phyloP scores from a whole-genome alignment of 352 stramenopile genomes.

The Globisporangium echinulatum region DNA sequence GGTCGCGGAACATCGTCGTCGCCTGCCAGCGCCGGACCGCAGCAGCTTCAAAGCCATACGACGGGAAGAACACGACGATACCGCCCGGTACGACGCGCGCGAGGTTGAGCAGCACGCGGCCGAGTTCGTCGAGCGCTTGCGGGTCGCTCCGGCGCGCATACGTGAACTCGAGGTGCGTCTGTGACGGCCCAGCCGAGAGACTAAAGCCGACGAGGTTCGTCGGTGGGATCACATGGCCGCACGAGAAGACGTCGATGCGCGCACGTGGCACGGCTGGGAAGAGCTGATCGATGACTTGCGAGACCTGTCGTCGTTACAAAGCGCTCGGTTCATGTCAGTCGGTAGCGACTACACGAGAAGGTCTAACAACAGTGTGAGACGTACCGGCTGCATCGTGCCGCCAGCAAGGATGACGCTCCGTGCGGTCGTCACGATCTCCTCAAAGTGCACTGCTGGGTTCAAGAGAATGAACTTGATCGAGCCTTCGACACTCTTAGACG shows the following conservation, averaged over 20 bases:
- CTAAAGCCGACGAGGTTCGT: slow-evolving; percentile 87
- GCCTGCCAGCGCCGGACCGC: slow-evolving; percentile 85
- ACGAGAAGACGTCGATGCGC: slow-evolving; percentile 94
- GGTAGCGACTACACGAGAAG: too few species aligned
- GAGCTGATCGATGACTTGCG: slow-evolving; percentile 92
- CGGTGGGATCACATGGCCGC: slow-evolving; percentile 96
- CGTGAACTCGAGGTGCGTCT: slow-evolving; percentile 93
- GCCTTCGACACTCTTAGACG: slow-evolving; percentile 38
- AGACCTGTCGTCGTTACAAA: slow-evolving; percentile 38
- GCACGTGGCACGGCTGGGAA: slow-evolving; percentile 75
- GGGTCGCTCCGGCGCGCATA: slow-evolving; percentile 70
- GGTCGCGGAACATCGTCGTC: slow-evolving; percentile 70
- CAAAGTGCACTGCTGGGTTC: slow-evolving; percentile 92
- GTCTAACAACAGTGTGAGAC: slow-evolving; percentile 1
- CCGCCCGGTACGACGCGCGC: slow-evolving; percentile 88
- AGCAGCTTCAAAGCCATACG: slow-evolving; percentile 94
- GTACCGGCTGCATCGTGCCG: slow-evolving; percentile 95
- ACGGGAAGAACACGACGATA: slow-evolving; percentile 97
- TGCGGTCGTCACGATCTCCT: slow-evolving; percentile 92
- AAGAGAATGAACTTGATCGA: slow-evolving; percentile 94
- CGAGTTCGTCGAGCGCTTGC: slow-evolving; percentile 92
- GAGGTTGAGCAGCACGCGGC: slow-evolving; percentile 89
- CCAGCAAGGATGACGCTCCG: slow-evolving; percentile 95
- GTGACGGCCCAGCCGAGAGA: slow-evolving; percentile 71
- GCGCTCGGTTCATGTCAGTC: too few species aligned